Conservation (phyloP, 352 stramenopile species). For the Phytopythium sindhum region DNA sequence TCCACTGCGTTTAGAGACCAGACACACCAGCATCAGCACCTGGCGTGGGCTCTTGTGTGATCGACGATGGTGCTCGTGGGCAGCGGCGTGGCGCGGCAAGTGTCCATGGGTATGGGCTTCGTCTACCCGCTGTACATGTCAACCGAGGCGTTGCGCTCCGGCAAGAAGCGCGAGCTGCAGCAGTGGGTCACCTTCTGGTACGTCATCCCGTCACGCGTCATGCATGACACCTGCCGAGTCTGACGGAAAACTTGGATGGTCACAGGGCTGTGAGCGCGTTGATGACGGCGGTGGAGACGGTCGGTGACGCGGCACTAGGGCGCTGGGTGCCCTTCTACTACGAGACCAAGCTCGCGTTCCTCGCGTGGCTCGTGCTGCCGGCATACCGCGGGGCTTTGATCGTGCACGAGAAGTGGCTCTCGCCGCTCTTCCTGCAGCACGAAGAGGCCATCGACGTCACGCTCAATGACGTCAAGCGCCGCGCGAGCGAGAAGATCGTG, state of each 20-base stretch:
- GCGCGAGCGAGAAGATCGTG: constrained; percentile 61
- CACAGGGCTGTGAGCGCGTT: constrained; percentile 52
- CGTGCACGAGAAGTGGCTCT: constrained; percentile 54
- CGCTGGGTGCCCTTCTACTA: constrained; percentile 72
- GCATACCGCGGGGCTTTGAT: constrained; percentile 45
- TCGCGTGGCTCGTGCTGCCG: constrained; percentile 71
- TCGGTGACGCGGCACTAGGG: constrained; percentile 48
- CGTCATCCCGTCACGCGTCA: neutral
- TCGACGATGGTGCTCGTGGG: constrained; percentile 54
- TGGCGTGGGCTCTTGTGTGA: neutral
- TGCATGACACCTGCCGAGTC: neutral
- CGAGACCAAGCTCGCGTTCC: constrained; percentile 62
- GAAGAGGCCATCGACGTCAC: constrained; percentile 56
- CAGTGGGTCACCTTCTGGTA: constrained; percentile 70
- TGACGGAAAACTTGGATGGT: neutral
- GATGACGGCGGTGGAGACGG: constrained; percentile 54
- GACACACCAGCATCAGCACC: neutral
- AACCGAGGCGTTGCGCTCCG: constrained; percentile 31
- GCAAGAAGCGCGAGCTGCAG: constrained; percentile 47
- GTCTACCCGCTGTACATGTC: constrained; percentile 69
- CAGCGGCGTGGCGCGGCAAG: constrained; percentile 37
- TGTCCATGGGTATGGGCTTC: constrained; percentile 53
- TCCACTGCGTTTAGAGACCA: neutral
- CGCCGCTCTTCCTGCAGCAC: constrained; percentile 65
- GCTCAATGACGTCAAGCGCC: constrained; percentile 53